phyloP scores from a whole-genome alignment of 2,329 filamentous ascomycete genomes.

The Epichloe hybrida region DNA sequence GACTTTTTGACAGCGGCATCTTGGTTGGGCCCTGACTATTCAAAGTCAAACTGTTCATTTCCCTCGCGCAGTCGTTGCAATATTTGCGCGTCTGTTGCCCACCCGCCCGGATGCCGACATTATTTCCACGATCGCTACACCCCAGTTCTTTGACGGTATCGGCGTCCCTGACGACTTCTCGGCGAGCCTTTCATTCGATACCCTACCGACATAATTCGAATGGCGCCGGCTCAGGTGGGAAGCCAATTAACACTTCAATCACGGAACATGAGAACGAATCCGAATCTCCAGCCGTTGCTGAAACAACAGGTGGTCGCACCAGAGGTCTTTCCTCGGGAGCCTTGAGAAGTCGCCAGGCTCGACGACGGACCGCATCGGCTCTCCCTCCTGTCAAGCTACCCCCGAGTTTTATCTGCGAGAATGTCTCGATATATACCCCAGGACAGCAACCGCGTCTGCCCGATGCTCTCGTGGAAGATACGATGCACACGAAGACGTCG shows the following conservation, averaged over 20 bases:
- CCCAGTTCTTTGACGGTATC: conserved; percentile 12
- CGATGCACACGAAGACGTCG: conserved; percentile 18
- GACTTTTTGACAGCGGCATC: neutral
- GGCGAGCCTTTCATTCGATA: conserved; percentile 12
- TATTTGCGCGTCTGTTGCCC: conserved; percentile 5
- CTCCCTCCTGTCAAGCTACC: conserved; percentile 43
- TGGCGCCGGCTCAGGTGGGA: conserved; percentile 12
- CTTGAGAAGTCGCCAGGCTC: conserved; percentile 18
- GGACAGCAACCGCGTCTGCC: conserved; percentile 17
- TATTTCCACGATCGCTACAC: conserved; percentile 17
- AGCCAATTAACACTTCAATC: conserved; percentile 15
- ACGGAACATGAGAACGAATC: conserved; percentile 15
- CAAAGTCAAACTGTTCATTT: neutral
- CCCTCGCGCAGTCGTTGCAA: neutral
- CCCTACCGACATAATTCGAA: conserved; percentile 7
- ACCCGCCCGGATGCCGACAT: conserved; percentile 18
- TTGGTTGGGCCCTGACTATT: neutral
- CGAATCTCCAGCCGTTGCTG: conserved; percentile 16
- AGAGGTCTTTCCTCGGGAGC: conserved; percentile 13
- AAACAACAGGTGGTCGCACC: conserved; percentile 15
- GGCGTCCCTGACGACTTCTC: conserved; percentile 11
- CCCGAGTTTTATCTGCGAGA: conserved; percentile 39
- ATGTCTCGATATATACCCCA: conserved; percentile 26
- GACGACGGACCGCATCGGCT: conserved; percentile 22
- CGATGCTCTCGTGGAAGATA: conserved; percentile 18